A percentile compares a stretch with the other conserved stretches of the same genome.
Conservation (phyloP, 2,329 filamentous ascomycete species). For the Alternaria postmessia region DNA sequence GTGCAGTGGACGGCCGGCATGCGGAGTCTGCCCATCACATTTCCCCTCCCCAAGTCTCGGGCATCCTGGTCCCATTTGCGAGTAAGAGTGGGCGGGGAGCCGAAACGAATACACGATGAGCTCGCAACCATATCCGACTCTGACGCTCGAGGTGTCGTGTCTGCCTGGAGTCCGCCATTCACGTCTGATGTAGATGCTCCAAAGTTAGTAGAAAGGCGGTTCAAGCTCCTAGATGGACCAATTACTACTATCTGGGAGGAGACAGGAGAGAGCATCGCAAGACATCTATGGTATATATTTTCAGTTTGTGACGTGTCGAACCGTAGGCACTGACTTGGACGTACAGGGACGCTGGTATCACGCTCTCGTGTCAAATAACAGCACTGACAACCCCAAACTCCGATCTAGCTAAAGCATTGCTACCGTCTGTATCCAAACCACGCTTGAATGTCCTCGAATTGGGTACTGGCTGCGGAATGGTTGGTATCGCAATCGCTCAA, state of each 20-base stretch:
- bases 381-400: conserved; percentile 46
- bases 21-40: conserved; percentile 54
- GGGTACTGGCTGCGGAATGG: conserved; percentile 73
- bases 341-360: conserved; percentile 65
- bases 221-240: conserved; percentile 53
- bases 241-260: conserved; percentile 69
- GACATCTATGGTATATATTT: conserved; percentile 69
- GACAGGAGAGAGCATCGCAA: conserved; percentile 75
- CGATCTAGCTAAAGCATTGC: conserved; percentile 5
- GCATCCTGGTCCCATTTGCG: conserved; percentile 49
- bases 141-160: conserved; percentile 59
- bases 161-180: conserved; percentile 63
- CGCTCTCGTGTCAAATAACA: conserved; percentile 63
- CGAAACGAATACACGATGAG: conserved; percentile 36
- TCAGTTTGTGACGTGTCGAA: neutral
- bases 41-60: conserved; percentile 53
- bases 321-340: neutral
- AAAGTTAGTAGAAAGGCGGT: conserved; percentile 64
- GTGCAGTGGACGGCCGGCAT: conserved; percentile 56
- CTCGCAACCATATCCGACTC: conserved; percentile 36
- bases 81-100: conserved; percentile 52
- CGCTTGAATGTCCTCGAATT: conserved; percentile 65
- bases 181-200: conserved; percentile 54
- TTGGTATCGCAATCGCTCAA: conserved; percentile 67
- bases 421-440: conserved; percentile 1